Evolutionary conservation across 75 land plant genomes (phyloP).

Genomic region (Picea sitchensis): DNA sequence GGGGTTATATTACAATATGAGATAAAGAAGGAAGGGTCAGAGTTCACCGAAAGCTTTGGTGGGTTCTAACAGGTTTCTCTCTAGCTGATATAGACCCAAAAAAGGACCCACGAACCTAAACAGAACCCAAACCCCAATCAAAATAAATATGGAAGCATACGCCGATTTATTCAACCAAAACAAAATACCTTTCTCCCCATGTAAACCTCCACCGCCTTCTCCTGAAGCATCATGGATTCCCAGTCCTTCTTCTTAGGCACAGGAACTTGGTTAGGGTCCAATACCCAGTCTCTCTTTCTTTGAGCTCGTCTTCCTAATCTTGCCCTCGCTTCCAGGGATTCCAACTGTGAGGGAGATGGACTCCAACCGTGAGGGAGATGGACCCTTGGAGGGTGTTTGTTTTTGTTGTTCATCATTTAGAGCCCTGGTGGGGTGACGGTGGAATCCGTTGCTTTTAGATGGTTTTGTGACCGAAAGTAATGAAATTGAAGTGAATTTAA

Average conservation of each 20-base stretch:
- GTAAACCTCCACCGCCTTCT: conserved; percentile 80
- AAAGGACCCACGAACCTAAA: conserved; percentile 96
- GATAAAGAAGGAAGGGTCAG: too few species aligned
- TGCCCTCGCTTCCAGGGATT: conserved; percentile 8
- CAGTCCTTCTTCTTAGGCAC: conserved; percentile 34
- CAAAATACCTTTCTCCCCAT: conserved; percentile 88
- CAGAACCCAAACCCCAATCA: conserved; percentile 88
- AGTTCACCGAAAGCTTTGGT: neutral
- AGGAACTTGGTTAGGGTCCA: neutral
- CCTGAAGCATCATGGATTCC: conserved; percentile 72
- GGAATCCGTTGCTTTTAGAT: too few species aligned
- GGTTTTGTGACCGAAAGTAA: too few species aligned
- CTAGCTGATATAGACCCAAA: conserved; percentile 77
- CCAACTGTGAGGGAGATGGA: neutral
- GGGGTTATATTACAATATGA: too few species aligned
- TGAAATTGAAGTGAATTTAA: too few species aligned
- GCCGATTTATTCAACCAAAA: conserved; percentile 99
- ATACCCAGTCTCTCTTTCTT: neutral
- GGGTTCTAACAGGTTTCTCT: conserved; percentile 16
- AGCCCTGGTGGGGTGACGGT: too few species aligned
- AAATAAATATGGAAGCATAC: conserved; percentile 80
- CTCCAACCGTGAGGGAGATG: neutral
- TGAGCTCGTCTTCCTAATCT: neutral
- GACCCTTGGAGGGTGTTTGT: neutral
- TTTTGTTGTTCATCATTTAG: too few species aligned